A percentile compares a stretch with the other conserved stretches of the same genome.
Conservation (phyloP, 208 protist genomes). For the Wallacemonas sp. region DNA sequence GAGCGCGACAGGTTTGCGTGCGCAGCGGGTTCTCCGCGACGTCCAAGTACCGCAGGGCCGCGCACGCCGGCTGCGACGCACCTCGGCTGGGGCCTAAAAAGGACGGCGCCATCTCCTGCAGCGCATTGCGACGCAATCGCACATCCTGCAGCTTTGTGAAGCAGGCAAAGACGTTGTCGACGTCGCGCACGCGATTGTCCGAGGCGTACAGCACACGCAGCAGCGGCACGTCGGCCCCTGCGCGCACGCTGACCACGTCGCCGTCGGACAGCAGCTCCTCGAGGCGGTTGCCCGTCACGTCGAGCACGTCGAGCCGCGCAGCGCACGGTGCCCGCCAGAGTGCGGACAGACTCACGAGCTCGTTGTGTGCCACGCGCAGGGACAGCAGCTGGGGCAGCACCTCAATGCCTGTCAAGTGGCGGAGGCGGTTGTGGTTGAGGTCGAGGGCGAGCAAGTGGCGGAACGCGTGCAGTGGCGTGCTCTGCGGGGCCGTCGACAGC, state of each 20-base stretch:
- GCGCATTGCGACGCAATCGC: slow-evolving; percentile 27
- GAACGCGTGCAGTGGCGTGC: slow-evolving; percentile 33
- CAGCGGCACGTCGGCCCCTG: not conserved
- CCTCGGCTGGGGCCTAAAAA: not conserved
- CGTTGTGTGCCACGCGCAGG: slow-evolving; percentile 60
- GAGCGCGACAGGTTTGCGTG: not conserved
- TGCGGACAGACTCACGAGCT: slow-evolving; percentile 43
- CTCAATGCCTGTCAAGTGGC: slow-evolving; percentile 51
- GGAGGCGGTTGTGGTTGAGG: slow-evolving; percentile 56
- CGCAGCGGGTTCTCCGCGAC: slow-evolving; percentile 11
- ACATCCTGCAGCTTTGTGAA: slow-evolving; percentile 51
- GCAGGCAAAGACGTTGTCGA: slow-evolving; percentile 26
- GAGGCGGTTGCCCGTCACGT: slow-evolving; percentile 63
- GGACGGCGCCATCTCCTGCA: not conserved
- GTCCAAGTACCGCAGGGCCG: slow-evolving; percentile 4
- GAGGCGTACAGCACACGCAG: slow-evolving; percentile 56
- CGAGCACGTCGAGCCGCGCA: slow-evolving; percentile 54
- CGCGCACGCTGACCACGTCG: slow-evolving; percentile 23
- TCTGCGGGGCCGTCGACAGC: not conserved
- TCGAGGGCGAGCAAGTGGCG: slow-evolving; percentile 50
- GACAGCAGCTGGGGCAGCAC: slow-evolving; percentile 44
- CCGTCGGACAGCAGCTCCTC: slow-evolving; percentile 29
- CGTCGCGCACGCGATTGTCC: slow-evolving; percentile 35
- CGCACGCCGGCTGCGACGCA: not conserved
- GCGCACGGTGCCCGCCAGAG: slow-evolving; percentile 45